These are phyloP conservation scores for Ehretia macrophylla DNA, from an alignment of 257 asterid genomes.

Conservation along the genomic window DNA sequence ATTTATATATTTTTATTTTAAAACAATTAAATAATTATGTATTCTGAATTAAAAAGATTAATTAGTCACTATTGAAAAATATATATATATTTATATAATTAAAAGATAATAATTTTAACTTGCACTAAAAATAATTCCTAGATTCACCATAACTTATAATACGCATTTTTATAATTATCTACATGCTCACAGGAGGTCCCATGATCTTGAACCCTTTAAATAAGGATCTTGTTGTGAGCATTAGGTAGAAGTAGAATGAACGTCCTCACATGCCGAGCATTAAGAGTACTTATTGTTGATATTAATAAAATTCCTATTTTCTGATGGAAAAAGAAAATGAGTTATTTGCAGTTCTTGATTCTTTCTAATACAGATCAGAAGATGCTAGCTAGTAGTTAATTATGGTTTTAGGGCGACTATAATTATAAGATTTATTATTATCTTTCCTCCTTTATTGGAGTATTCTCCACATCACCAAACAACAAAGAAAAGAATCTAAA, in stretches of 20 bases:
- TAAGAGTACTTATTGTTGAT: not conserved
- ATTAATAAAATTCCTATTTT: too few relatives aligned
- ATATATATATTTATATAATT: too few relatives aligned
- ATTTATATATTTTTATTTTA: too few relatives aligned
- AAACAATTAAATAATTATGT: too few relatives aligned
- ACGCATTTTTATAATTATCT: not conserved
- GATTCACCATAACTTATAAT: too few relatives aligned
- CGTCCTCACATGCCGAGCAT: slow-evolving; percentile 7
- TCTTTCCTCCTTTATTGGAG: not conserved
- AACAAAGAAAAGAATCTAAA: not conserved
- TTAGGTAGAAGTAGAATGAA: slow-evolving; percentile 2
- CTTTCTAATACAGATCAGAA: not conserved
- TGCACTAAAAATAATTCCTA: too few relatives aligned
- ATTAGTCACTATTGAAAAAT: too few relatives aligned
- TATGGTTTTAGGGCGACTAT: not conserved
- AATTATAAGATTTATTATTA: too few relatives aligned
- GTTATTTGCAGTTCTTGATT: not conserved
- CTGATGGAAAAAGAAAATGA: too few relatives aligned
- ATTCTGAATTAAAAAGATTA: not conserved
- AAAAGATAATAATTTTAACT: too few relatives aligned
- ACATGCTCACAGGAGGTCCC: not conserved
- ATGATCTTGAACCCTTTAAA: slow-evolving; percentile 23
- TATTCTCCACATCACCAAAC: not conserved
- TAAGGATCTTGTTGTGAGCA: slow-evolving; percentile 23
- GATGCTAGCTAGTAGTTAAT: not conserved